phyloP scores from a whole-genome alignment of 441 rosid species.

The Brassica balearica region DNA sequence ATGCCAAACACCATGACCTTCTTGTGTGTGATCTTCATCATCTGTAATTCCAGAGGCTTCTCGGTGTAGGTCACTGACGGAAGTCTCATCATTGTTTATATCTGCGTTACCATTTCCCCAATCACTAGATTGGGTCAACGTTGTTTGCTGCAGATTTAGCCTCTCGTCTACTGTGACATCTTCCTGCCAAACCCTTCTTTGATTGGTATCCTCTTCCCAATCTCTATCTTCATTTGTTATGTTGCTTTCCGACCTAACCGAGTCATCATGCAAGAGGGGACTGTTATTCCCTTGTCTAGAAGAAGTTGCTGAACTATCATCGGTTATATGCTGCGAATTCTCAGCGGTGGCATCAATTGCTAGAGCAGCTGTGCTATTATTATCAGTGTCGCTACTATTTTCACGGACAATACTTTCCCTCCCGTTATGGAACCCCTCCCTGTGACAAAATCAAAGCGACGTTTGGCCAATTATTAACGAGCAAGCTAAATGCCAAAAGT shows the following conservation, averaged over 20 bases:
- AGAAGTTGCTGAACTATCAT: constrained; percentile 55
- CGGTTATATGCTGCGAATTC: constrained; percentile 50
- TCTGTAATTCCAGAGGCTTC: constrained; percentile 56
- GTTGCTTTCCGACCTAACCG: constrained; percentile 49
- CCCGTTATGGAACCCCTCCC: constrained; percentile 91
- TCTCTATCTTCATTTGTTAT: constrained; percentile 49
- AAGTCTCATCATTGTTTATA: constrained; percentile 59
- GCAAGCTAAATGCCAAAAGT: constrained; percentile 13
- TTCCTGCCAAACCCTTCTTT: constrained; percentile 60
- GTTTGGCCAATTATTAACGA: background rate
- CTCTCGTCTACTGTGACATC: constrained; percentile 54
- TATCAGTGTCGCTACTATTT: constrained; percentile 38
- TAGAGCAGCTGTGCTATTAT: constrained; percentile 48
- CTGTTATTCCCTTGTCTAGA: constrained; percentile 53
- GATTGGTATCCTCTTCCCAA: constrained; percentile 62
- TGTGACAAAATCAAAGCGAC: constrained; percentile 40
- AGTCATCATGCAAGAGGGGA: constrained; percentile 52
- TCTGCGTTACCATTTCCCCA: constrained; percentile 60
- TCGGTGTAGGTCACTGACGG: constrained; percentile 59
- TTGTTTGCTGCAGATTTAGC: constrained; percentile 58
- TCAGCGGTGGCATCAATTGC: constrained; percentile 48
- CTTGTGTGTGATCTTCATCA: constrained; percentile 48
- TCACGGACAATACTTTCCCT: constrained; percentile 51
- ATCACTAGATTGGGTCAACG: constrained; percentile 53
- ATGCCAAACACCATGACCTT: constrained; percentile 57